phyloP scores from a whole-genome alignment of 768 basidiomycete genomes.

The Albatrellus ellisii region DNA sequence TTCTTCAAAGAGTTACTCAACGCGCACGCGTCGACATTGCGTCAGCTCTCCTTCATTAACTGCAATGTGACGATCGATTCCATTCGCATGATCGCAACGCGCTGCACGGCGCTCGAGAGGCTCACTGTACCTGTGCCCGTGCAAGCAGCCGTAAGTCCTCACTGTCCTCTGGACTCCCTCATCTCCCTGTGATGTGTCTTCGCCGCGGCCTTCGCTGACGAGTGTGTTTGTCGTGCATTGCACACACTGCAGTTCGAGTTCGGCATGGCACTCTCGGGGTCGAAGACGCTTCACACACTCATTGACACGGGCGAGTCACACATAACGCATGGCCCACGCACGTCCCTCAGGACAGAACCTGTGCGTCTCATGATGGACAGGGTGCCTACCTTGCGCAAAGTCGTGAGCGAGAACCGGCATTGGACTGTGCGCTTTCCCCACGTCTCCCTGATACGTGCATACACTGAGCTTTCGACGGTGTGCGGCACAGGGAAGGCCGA shows the following conservation, averaged over 20 bases:
- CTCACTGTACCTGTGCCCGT: conserved; percentile 9
- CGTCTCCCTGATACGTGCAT: background rate
- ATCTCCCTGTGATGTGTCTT: background rate
- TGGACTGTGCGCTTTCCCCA: conserved; percentile 11
- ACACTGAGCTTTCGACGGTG: conserved; percentile 4
- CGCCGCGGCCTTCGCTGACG: background rate
- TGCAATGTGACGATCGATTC: background rate
- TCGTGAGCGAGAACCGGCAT: conserved; percentile 11
- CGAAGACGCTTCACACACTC: conserved; percentile 8
- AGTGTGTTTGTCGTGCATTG: background rate
- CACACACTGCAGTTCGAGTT: conserved; percentile 4
- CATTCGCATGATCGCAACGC: conserved; percentile 10
- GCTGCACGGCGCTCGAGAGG: conserved; percentile 9
- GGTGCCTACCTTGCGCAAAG: conserved; percentile 6
- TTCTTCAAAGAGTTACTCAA: conserved; percentile 8
- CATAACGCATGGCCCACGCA: conserved; percentile 6
- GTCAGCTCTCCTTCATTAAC: conserved; percentile 7
- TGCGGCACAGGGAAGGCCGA: background rate
- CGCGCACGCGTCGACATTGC: conserved; percentile 8
- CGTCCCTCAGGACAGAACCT: conserved; percentile 11
- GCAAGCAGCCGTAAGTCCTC: conserved; percentile 8
- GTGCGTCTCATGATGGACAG: conserved; percentile 9
- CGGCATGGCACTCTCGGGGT: conserved; percentile 3
- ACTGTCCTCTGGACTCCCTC: conserved; percentile 1
- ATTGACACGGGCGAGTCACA: conserved; percentile 7